Evolutionary conservation across 2,329 filamentous ascomycete species (phyloP).

Genomic region (Colletotrichum liaoningense): DNA sequence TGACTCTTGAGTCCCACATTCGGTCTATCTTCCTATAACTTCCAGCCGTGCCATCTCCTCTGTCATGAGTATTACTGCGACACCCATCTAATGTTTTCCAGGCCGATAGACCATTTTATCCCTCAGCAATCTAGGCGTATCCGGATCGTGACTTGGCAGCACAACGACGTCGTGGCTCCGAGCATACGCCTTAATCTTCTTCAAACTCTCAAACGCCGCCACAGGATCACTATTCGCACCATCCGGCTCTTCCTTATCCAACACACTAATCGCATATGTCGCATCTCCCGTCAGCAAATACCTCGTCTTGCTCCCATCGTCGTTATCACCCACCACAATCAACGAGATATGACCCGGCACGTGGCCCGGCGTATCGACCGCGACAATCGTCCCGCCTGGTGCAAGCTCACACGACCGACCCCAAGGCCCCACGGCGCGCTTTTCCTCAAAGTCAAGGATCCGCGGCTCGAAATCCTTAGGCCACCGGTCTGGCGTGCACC

Average conservation of each 20-base stretch:
- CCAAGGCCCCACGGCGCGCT: slow-evolving; percentile 43
- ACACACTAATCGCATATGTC: slow-evolving; percentile 43
- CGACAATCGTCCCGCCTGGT: slow-evolving; percentile 42
- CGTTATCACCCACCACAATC: slow-evolving; percentile 33
- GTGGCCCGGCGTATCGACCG: slow-evolving; percentile 48
- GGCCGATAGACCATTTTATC: slow-evolving; percentile 26
- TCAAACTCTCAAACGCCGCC: slow-evolving; percentile 43
- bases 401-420: slow-evolving; percentile 43
- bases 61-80: background rate
- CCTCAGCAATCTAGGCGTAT: slow-evolving; percentile 14
- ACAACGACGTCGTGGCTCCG: slow-evolving; percentile 41
- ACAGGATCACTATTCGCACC: slow-evolving; percentile 45
- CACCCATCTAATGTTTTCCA: background rate
- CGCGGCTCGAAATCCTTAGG: slow-evolving; percentile 44
- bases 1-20: too few relatives aligned
- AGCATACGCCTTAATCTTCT: slow-evolving; percentile 46
- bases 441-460: slow-evolving; percentile 41
- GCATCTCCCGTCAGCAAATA: slow-evolving; percentile 46
- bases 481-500: slow-evolving; percentile 45
- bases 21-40: background rate
- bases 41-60: background rate
- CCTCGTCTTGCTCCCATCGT: slow-evolving; percentile 35
- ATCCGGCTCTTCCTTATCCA: slow-evolving; percentile 47
- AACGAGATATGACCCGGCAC: slow-evolving; percentile 47
- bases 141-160: slow-evolving; percentile 41